Base-by-base conservation (phyloP, 2,329 filamentous ascomycete genomes). In the Pseudocercospora vitis region DNA sequence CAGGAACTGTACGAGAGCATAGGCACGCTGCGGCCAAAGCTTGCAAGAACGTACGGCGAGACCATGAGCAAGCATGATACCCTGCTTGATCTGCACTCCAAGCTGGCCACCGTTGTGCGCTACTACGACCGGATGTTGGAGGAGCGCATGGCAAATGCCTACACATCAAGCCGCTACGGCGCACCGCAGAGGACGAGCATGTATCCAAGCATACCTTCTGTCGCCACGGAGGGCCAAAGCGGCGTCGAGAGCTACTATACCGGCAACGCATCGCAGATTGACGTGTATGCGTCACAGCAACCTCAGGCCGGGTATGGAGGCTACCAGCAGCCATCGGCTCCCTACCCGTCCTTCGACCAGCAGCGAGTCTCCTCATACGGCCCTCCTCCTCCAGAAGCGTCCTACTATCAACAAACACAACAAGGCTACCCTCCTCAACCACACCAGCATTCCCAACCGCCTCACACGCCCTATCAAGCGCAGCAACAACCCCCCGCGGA, bases 1-100 rank as follows among this genome's bases (percentile, higher is more conserved):
- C 94, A 99, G 72, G 94, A 99, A 73, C 78, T 99, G 3, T 99
- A 99, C 70, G 94, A 97, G 68, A 95, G 91, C 65, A 97, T 99
- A 64, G 91, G 92, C n/a, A 81, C 90, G 12, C 76, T 99, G 58
- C 83, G 94, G 46, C 94, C 94, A 1, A 99, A 99, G 71, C 78
- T 99, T 51, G 94, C 94, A 3, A 83, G 94, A 53, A 96, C 92
- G 0, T 96, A 97, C 68, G 94, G 94, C 51, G 94, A 99, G 75
- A 96, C 94, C 0, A 97, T 99, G 94, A 97, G 94, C 81, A 99
- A 99, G 73, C 94, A 97, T 71, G 91, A 99, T 70, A 94, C 92
- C 0, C 79, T 99, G 7, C 81, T 97, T 19, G 94, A 99, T 70
- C 78, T 99, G 0, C 94, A 99, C 69, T 88, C 91, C 14, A 99